These are phyloP conservation scores for Cicer chorassanicum DNA, from an alignment of 306 rosid genomes.

Conservation along the genomic window DNA sequence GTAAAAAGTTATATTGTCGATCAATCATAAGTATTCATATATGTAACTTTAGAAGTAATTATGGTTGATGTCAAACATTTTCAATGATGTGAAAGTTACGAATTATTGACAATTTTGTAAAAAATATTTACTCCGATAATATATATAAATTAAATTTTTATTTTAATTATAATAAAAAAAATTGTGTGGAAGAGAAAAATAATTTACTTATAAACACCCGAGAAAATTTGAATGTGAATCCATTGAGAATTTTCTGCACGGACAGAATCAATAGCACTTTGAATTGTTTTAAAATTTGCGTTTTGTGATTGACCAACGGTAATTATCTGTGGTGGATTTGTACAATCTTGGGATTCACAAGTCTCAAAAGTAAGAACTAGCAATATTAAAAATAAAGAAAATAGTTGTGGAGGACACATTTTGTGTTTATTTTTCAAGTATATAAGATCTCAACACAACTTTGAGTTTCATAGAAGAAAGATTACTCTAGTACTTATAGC, in stretches of 20 bases:
- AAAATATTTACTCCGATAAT: too few relatives aligned
- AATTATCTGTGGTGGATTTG: neutral
- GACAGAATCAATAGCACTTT: conserved; percentile 43
- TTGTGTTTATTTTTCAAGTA: neutral
- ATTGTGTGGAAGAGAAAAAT: too few relatives aligned
- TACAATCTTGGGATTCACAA: conserved; percentile 36
- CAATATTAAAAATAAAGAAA: neutral
- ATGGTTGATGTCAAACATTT: too few relatives aligned
- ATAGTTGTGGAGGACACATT: conserved; percentile 6
- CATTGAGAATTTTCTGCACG: conserved; percentile 35
- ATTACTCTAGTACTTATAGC: neutral
- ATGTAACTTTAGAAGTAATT: too few relatives aligned
- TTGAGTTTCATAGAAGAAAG: neutral
- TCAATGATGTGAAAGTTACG: too few relatives aligned
- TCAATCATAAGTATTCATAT: too few relatives aligned
- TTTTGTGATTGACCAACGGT: conserved; percentile 7
- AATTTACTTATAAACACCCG: conserved; percentile 32
- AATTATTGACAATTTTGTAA: too few relatives aligned
- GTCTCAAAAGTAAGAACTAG: neutral
- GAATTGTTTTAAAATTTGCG: conserved; percentile 45
- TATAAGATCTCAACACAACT: neutral
- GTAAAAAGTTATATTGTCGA: too few relatives aligned
- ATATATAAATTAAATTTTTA: too few relatives aligned
- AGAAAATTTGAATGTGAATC: conserved; percentile 42
- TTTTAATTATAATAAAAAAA: too few relatives aligned